These are phyloP conservation scores for Paecilomyces sp. DNA, from an alignment of 2,329 filamentous ascomycete genomes.

Conservation along the genomic window DNA sequence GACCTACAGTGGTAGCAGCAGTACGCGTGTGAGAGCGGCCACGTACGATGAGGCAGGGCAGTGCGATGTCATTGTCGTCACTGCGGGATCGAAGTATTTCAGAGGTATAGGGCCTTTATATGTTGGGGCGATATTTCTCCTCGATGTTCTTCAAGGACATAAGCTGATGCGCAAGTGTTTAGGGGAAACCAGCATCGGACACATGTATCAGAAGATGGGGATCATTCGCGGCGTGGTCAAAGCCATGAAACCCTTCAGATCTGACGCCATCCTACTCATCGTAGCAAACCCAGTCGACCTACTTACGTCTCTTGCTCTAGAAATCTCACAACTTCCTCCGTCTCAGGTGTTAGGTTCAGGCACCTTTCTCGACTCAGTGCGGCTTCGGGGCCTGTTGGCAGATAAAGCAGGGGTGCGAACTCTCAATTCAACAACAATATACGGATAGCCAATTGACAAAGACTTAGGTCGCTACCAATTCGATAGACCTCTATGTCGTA, in stretches of 20 bases:
- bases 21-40: constrained; percentile 39
- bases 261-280: constrained; percentile 43
- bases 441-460: neutral
- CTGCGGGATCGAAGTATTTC: constrained; percentile 47
- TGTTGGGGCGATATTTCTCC: too few species aligned
- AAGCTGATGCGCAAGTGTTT: neutral
- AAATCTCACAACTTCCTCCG: constrained; percentile 41
- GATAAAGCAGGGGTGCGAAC: constrained; percentile 7
- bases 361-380: constrained; percentile 47
- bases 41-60: constrained; percentile 44
- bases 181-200: constrained; percentile 40
- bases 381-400: constrained; percentile 31
- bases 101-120: constrained; percentile 18
- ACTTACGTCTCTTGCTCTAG: constrained; percentile 44
- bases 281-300: constrained; percentile 52
- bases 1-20: constrained; percentile 21
- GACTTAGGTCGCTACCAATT: constrained; percentile 19
- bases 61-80: constrained; percentile 49
- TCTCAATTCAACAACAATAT: neutral
- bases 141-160: neutral
- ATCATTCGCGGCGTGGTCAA: constrained; percentile 43
- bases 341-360: constrained; percentile 48
- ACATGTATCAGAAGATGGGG: constrained; percentile 34
- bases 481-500: constrained; percentile 39
- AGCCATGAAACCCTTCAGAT: constrained; percentile 43